These are phyloP conservation scores for Fallopia convolvulus DNA, from an alignment of 148 eudicot genomes.

Conservation along the genomic window DNA sequence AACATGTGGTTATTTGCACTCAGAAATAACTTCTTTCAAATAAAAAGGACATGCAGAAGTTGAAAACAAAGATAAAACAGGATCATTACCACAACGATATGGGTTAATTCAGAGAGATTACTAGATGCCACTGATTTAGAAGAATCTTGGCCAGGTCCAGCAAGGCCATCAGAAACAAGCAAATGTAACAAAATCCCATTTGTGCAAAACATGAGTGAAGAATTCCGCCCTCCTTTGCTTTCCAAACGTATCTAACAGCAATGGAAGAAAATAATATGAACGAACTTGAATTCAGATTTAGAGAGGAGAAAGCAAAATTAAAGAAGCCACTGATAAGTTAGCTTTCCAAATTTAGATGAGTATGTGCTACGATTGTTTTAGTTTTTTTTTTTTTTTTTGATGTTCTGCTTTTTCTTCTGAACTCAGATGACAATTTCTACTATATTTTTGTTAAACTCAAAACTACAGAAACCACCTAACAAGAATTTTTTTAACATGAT, in stretches of 20 bases:
- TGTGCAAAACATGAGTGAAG: conserved; percentile 85
- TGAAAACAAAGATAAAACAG: background rate
- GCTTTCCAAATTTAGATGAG: background rate
- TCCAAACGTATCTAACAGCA: conserved; percentile 73
- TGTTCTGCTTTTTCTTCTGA: background rate
- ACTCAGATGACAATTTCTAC: background rate
- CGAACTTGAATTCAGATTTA: background rate
- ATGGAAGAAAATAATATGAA: background rate
- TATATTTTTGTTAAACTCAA: background rate
- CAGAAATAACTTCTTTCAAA: background rate
- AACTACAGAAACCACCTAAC: background rate
- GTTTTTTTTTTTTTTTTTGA: background rate
- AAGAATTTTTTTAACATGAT: background rate
- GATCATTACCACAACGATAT: conserved; percentile 79
- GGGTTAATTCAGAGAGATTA: conserved; percentile 48
- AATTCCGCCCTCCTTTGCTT: conserved; percentile 70
- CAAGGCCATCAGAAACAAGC: conserved; percentile 46
- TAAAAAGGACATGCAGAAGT: background rate
- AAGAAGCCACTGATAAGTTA: background rate
- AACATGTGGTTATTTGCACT: background rate
- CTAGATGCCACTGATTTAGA: conserved; percentile 17
- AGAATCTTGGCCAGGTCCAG: conserved; percentile 24
- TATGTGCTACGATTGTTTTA: background rate
- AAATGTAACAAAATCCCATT: conserved; percentile 75
- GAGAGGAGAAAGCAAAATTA: background rate